Conservation (phyloP, 306 rosid species). For the Dalbergia oliveri region DNA sequence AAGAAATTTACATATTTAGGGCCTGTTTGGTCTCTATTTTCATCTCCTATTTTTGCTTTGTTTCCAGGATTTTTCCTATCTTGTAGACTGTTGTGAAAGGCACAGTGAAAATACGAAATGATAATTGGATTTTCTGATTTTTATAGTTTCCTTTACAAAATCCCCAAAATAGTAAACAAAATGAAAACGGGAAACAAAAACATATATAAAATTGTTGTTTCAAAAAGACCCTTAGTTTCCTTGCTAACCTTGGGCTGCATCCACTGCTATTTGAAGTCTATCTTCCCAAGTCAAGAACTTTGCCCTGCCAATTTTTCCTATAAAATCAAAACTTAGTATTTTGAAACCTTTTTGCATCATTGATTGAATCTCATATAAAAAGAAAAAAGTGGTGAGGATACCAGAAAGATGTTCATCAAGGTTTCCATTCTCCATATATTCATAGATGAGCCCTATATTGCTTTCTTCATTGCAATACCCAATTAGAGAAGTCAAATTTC, state of each 20-base stretch:
- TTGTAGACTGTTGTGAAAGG: too few species aligned
- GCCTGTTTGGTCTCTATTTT: too few species aligned
- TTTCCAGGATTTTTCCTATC: too few species aligned
- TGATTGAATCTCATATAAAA: not conserved
- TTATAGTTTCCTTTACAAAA: too few species aligned
- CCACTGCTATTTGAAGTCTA: slow-evolving; percentile 50
- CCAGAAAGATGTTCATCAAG: slow-evolving; percentile 50
- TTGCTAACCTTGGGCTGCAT: slow-evolving; percentile 51
- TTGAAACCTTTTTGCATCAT: not conserved
- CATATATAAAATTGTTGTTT: too few species aligned
- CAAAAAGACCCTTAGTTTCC: not conserved
- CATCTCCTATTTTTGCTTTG: too few species aligned
- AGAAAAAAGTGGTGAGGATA: not conserved
- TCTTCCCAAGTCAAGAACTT: slow-evolving; percentile 48
- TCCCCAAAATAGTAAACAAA: too few species aligned
- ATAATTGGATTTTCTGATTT: too few species aligned
- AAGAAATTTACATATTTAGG: not conserved
- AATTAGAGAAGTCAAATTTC: slow-evolving; percentile 51
- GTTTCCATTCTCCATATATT: slow-evolving; percentile 54
- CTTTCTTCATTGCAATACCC: slow-evolving; percentile 52
- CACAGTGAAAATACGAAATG: too few species aligned
- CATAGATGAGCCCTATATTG: slow-evolving; percentile 50
- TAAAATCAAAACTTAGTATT: not conserved
- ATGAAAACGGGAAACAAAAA: too few species aligned
- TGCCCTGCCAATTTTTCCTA: not conserved